Base-by-base conservation (phyloP, 1,284 basidiomycete species). In the Chalciporus piperatoides region DNA sequence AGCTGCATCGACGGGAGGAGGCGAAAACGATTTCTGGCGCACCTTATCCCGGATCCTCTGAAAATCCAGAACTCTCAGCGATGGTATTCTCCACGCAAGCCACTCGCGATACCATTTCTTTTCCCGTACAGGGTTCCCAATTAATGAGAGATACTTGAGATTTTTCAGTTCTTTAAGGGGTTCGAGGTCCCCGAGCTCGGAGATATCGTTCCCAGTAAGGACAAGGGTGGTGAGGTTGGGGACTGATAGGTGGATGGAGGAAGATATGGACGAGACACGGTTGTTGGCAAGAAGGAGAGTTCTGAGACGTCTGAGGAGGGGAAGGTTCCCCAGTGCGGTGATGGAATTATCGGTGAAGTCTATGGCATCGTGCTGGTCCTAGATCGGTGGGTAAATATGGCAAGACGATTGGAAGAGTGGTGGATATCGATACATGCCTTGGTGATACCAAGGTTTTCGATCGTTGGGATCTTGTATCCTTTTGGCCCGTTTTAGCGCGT, bases 371-470 rank as follows among this genome's bases (percentile, higher is more conserved):
- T 88, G 91, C 74, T 86, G 92, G 75, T 97, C 89, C 85, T 92
- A 51, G 35, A 42, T 36, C 46, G 3, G 19, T 15, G 49, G 28
- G 21, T 24, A 38, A 32, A 46, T 51, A 23, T 47, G 43, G 32
- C 59, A 55, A 56, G 56, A 52, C 48, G 38, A 51, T 32, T 11
- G 32, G 40, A 6, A 33, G 19, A 32, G 32, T 40, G 48, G 54
- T 49, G 45, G 38, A 41, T 39, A 17, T 44, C 49, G 36, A 53
- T 32, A 51, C 63, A 68, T 73, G 82, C 94, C 81, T 80, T 92
- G 70, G 91, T 97, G 64, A 97, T 93, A 76, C 95, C 97, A 60
- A 99, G 79, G 78, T 99, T 99, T 84, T 99, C 97, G 67, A 99
- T 99, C 46, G 91, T 85, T 40, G 95, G 93, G 64, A 99, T 97